Conservation (phyloP, 1,284 basidiomycete species). For the Paramarasmius palmivorus region DNA sequence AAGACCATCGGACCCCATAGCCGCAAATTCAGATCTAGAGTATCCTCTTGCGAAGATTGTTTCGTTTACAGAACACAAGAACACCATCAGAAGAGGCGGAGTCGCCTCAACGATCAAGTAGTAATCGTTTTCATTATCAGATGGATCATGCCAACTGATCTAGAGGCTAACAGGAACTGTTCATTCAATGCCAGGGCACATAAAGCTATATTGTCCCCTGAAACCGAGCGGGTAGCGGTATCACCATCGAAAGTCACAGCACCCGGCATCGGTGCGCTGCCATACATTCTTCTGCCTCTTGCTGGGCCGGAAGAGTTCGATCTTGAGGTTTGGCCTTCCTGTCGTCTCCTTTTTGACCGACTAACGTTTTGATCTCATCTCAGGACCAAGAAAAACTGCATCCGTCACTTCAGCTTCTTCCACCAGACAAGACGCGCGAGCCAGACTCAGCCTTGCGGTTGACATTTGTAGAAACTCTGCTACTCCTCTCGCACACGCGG, state of each 20-base stretch:
- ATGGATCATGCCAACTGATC: slow-evolving; percentile 1
- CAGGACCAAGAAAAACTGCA: slow-evolving; percentile 92
- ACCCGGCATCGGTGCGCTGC: slow-evolving; percentile 81
- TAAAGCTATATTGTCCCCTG: slow-evolving; percentile 67
- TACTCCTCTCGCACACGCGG: slow-evolving; percentile 86
- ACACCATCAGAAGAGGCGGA: slow-evolving; percentile 84
- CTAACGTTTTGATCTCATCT: slow-evolving; percentile 12
- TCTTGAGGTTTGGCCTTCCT: slow-evolving; percentile 60
- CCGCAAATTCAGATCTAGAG: slow-evolving; percentile 48
- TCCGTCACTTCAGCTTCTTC: slow-evolving; percentile 85
- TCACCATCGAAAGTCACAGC: slow-evolving; percentile 59
- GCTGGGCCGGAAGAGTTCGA: slow-evolving; percentile 95
- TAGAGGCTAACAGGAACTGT: slow-evolving; percentile 74
- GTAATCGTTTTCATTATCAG: slow-evolving; percentile 15
- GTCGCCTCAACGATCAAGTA: slow-evolving; percentile 87
- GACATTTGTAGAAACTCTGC: slow-evolving; percentile 86
- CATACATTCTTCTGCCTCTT: slow-evolving; percentile 85
- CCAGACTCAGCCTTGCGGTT: slow-evolving; percentile 78
- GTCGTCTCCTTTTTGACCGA: not conserved
- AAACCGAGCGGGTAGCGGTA: slow-evolving; percentile 47
- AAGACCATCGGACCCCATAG: slow-evolving; percentile 41
- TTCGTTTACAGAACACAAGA: slow-evolving; percentile 86
- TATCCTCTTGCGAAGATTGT: slow-evolving; percentile 83
- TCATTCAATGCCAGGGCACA: slow-evolving; percentile 71
- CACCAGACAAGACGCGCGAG: slow-evolving; percentile 84